Evolutionary conservation across 805 yeast species (phyloP).

Genomic region (Metschnikowia bowlesiae): DNA sequence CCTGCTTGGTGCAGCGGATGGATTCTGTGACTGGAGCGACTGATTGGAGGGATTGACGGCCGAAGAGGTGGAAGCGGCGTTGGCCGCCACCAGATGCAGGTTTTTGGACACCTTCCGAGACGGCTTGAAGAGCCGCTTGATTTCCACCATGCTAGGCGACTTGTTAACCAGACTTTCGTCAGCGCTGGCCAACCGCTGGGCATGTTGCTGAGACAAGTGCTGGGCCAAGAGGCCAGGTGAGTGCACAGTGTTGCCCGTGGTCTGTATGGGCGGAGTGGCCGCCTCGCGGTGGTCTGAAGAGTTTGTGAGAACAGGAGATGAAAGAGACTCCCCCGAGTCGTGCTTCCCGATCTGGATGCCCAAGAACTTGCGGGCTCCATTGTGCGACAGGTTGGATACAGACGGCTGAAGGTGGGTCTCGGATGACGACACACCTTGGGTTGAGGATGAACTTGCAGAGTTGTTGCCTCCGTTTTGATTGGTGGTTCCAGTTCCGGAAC

Average conservation of each 20-base stretch:
- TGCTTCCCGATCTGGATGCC: conserved; percentile 42
- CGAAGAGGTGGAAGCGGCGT: neutral
- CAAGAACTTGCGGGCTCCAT: conserved; percentile 22
- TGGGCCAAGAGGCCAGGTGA: conserved; percentile 9
- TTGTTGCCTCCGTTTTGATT: neutral
- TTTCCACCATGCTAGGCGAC: conserved; percentile 59
- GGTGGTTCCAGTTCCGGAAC: neutral
- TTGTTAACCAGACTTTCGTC: conserved; percentile 28
- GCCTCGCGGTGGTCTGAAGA: conserved; percentile 22
- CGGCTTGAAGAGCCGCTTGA: conserved; percentile 70
- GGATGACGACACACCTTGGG: conserved; percentile 17
- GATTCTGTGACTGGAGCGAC: neutral
- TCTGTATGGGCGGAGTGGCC: conserved; percentile 8
- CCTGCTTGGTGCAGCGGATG: conserved; percentile 7
- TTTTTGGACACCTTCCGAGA: conserved; percentile 29
- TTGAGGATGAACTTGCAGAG: neutral
- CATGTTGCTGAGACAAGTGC: conserved; percentile 8
- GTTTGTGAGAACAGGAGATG: conserved; percentile 34
- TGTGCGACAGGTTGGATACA: conserved; percentile 26
- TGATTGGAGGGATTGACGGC: neutral
- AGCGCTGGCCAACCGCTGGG: conserved; percentile 8
- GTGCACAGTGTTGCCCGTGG: conserved; percentile 2
- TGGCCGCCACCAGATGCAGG: neutral
- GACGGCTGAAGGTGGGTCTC: conserved; percentile 13
- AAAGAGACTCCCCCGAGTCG: conserved; percentile 34